These are phyloP conservation scores for Ogataea salicorniae DNA, from an alignment of 805 yeast species.

Conservation along the genomic window DNA sequence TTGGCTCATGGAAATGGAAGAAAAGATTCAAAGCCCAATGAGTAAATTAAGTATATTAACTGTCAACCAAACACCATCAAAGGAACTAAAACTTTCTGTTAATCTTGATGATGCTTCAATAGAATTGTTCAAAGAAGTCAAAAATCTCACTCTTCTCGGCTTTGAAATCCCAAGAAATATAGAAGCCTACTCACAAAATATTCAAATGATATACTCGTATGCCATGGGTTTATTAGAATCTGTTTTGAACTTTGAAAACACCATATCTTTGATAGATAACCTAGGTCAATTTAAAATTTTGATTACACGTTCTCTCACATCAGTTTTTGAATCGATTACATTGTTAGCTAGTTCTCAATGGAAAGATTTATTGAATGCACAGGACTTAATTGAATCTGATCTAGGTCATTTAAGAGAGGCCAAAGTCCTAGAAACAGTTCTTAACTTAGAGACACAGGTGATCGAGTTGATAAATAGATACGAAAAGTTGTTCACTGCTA, in stretches of 20 bases:
- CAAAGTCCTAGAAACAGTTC: conserved; percentile 26
- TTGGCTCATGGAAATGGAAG: conserved; percentile 39
- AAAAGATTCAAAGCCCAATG: conserved; percentile 9
- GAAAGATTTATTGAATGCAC: conserved; percentile 46
- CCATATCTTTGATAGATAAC: conserved; percentile 10
- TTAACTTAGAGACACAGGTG: conserved; percentile 30
- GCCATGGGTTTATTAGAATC: conserved; percentile 52
- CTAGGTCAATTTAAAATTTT: conserved; percentile 40
- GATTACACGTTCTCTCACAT: conserved; percentile 21
- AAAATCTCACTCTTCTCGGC: conserved; percentile 44
- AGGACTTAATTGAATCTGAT: conserved; percentile 37
- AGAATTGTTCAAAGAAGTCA: conserved; percentile 47
- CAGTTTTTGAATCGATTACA: conserved; percentile 31
- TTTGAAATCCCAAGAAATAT: conserved; percentile 54
- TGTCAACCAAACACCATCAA: conserved; percentile 22
- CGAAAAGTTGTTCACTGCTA: conserved; percentile 27
- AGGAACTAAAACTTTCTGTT: conserved; percentile 33
- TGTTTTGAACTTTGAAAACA: conserved; percentile 33
- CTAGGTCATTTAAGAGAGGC: conserved; percentile 24
- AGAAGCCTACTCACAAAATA: conserved; percentile 40
- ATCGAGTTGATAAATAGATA: conserved; percentile 27
- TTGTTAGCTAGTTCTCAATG: conserved; percentile 42
- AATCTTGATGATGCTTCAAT: conserved; percentile 46
- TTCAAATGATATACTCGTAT: conserved; percentile 51
- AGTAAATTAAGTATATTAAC: conserved; percentile 30